These are phyloP conservation scores for Endothia cerciana DNA, from an alignment of 2,329 filamentous ascomycete species.

Conservation along the genomic window DNA sequence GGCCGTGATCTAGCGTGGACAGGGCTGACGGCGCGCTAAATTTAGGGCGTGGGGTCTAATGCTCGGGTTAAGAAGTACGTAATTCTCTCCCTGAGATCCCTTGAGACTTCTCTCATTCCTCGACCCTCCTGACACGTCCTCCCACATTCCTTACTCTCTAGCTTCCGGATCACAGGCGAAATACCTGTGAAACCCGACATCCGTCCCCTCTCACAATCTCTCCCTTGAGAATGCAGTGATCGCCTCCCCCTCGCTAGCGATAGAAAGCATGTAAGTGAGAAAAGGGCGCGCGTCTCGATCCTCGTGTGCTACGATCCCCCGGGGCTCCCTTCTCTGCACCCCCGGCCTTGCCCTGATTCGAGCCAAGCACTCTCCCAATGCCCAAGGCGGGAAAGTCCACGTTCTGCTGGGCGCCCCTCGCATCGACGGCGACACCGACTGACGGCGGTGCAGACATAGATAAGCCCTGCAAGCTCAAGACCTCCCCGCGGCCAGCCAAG, in stretches of 20 bases:
- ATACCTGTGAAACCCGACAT: not conserved
- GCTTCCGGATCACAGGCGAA: not conserved
- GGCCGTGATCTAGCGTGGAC: not conserved
- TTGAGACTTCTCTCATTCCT: not conserved
- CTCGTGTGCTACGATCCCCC: not conserved
- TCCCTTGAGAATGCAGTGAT: slow-evolving; percentile 1
- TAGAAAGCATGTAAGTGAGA: not conserved
- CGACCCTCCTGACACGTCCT: not conserved
- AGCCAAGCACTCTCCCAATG: slow-evolving; percentile 6
- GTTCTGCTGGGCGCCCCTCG: slow-evolving; percentile 5
- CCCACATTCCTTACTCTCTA: not conserved
- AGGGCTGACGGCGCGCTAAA: slow-evolving; percentile 13
- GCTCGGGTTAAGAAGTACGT: slow-evolving; percentile 1
- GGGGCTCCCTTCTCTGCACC: not conserved
- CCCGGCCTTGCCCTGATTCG: not conserved
- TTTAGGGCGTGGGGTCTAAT: slow-evolving; percentile 3
- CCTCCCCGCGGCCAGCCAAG: slow-evolving; percentile 7
- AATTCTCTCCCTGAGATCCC: not conserved
- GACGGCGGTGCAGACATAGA: slow-evolving; percentile 3
- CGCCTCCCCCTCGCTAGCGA: not conserved
- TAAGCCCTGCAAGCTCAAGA: slow-evolving; percentile 1
- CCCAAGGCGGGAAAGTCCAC: not conserved
- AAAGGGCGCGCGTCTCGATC: not conserved
- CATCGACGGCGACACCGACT: slow-evolving; percentile 5
- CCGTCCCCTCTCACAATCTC: not conserved